Evolutionary conservation across 352 stramenopile species (phyloP).

Genomic region (Plasmopara halstedii): DNA sequence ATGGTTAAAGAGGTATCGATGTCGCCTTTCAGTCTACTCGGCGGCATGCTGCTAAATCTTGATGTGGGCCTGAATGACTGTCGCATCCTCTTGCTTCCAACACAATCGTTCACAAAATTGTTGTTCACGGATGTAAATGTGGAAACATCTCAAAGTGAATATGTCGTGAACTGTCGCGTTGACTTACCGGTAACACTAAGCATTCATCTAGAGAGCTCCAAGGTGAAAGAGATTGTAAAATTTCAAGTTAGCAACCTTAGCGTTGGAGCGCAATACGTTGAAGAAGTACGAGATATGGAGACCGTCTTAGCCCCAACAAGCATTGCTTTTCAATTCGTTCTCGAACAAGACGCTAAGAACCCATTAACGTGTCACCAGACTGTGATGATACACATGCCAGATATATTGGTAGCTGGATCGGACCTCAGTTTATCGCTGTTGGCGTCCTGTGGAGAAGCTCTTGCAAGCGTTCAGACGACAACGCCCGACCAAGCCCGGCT

Average conservation of each 20-base stretch:
- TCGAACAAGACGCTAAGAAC: slow-evolving; percentile 40
- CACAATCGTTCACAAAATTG: slow-evolving; percentile 40
- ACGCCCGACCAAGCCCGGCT: slow-evolving; percentile 55
- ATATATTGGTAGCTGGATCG: slow-evolving; percentile 56
- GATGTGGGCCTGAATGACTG: slow-evolving; percentile 48
- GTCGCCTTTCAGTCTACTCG: slow-evolving; percentile 54
- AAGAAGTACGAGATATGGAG: slow-evolving; percentile 31
- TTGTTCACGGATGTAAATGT: slow-evolving; percentile 53
- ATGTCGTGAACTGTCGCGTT: slow-evolving; percentile 45
- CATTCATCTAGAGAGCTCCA: slow-evolving; percentile 39
- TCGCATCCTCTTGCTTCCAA: slow-evolving; percentile 40
- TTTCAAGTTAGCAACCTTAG: slow-evolving; percentile 45
- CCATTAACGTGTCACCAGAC: slow-evolving; percentile 35
- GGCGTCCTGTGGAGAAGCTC: slow-evolving; percentile 41
- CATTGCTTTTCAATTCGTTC: slow-evolving; percentile 37
- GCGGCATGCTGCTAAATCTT: slow-evolving; percentile 43
- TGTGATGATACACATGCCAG: slow-evolving; percentile 50
- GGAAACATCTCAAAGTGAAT: slow-evolving; percentile 29
- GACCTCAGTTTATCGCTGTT: slow-evolving; percentile 62
- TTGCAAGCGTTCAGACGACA: slow-evolving; percentile 45
- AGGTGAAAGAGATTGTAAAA: slow-evolving; percentile 36
- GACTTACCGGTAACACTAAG: slow-evolving; percentile 39
- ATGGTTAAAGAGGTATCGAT: slow-evolving; percentile 38
- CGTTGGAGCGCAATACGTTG: slow-evolving; percentile 45
- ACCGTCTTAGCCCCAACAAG: slow-evolving; percentile 38